phyloP scores from a whole-genome alignment of 768 basidiomycete species.

The Collybia nuda region DNA sequence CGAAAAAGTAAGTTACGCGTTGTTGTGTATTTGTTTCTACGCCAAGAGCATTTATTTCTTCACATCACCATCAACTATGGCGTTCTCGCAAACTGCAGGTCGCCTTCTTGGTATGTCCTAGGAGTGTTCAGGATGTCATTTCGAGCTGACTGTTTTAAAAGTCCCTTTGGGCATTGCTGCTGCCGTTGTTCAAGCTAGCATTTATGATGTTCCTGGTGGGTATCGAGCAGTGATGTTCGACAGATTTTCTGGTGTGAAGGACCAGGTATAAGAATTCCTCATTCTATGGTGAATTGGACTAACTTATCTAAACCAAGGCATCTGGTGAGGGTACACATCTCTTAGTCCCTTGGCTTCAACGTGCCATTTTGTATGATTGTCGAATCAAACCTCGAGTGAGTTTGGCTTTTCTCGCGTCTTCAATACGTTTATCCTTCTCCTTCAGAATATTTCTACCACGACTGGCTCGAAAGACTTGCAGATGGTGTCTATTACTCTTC shows the following conservation, averaged over 20 bases:
- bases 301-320: slow-evolving; percentile 71
- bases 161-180: slow-evolving; percentile 50
- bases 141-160: slow-evolving; percentile 13
- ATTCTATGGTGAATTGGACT: slow-evolving; percentile 3
- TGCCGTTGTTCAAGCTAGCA: slow-evolving; percentile 47
- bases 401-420: slow-evolving; percentile 3
- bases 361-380: slow-evolving; percentile 96
- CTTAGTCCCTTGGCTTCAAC: slow-evolving; percentile 92
- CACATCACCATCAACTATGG: slow-evolving; percentile 33
- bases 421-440: slow-evolving; percentile 8
- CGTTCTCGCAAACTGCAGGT: slow-evolving; percentile 46
- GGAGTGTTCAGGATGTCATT: neutral
- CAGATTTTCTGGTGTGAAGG: slow-evolving; percentile 89
- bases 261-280: slow-evolving; percentile 48
- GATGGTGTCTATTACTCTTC: slow-evolving; percentile 96
- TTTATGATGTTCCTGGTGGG: slow-evolving; percentile 84
- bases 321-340: slow-evolving; percentile 94
- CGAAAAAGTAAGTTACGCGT: slow-evolving; percentile 1
- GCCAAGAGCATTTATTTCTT: slow-evolving; percentile 2
- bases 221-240: slow-evolving; percentile 98
- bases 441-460: slow-evolving; percentile 94
- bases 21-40: slow-evolving; percentile 7
- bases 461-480: slow-evolving; percentile 99
- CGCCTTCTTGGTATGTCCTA: slow-evolving; percentile 46
- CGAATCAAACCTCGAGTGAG: slow-evolving; percentile 93